phyloP scores from a whole-genome alignment of 768 basidiomycete species.

The Podaxis carcinomalis region DNA sequence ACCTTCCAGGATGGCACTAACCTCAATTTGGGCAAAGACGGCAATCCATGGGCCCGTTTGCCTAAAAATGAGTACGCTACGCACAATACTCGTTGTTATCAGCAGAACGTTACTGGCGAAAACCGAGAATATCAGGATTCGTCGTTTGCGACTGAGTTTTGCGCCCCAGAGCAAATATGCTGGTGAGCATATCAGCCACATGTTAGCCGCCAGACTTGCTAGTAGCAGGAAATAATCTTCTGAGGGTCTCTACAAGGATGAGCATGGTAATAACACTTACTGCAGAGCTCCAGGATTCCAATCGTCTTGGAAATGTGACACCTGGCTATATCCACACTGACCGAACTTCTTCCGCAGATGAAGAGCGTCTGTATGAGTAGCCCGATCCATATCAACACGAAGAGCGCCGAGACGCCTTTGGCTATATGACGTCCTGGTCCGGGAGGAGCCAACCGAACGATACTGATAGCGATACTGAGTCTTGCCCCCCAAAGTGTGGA shows the following conservation, averaged over 20 bases:
- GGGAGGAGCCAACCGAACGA: conserved; percentile 11
- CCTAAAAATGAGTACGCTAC: conserved; percentile 14
- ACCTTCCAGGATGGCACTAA: conserved; percentile 5
- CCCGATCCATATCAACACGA: conserved; percentile 3
- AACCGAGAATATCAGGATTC: conserved; percentile 20
- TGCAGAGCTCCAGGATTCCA: conserved; percentile 8
- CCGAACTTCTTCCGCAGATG: conserved; percentile 4
- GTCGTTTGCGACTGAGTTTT: conserved; percentile 16
- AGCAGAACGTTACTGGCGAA: conserved; percentile 20
- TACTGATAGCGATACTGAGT: conserved; percentile 15
- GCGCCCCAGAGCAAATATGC: conserved; percentile 20
- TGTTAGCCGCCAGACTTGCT: conserved; percentile 21
- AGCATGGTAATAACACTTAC: conserved; percentile 2
- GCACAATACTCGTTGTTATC: conserved; percentile 16
- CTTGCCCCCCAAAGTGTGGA: conserved; percentile 14
- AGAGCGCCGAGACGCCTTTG: conserved; percentile 8
- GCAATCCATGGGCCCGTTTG: background rate
- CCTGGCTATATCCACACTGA: background rate
- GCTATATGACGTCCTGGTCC: background rate
- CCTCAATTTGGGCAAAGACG: conserved; percentile 16
- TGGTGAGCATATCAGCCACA: conserved; percentile 20
- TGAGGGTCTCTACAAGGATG: background rate
- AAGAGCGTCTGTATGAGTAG: conserved; percentile 14
- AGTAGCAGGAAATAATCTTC: background rate
- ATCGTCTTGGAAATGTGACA: conserved; percentile 4